Evolutionary conservation across 176 grass and related monocot species (phyloP).

Genomic region (Aegilops bicornis): DNA sequence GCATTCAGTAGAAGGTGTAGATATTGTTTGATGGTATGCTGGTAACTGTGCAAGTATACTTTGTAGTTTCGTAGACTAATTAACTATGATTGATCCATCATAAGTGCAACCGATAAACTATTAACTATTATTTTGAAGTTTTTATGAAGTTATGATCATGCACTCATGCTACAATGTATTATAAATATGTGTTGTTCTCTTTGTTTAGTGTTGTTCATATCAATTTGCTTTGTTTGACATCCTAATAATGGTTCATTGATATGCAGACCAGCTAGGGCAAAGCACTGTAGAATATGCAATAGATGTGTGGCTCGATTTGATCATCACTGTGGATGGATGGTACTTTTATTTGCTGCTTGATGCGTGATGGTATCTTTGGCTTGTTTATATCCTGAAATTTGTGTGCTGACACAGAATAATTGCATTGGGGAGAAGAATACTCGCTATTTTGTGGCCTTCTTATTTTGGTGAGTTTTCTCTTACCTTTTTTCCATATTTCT

Average conservation of each 20-base stretch:
- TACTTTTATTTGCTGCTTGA: constrained; percentile 39
- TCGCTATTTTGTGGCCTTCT: constrained; percentile 92
- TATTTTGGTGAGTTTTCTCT: constrained; percentile 76
- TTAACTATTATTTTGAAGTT: constrained; percentile 18
- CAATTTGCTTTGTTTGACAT: constrained; percentile 26
- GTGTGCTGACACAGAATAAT: constrained; percentile 76
- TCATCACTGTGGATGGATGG: constrained; percentile 99
- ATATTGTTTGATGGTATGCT: background rate
- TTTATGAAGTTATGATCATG: constrained; percentile 3
- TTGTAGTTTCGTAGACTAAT: background rate
- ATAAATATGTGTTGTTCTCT: background rate
- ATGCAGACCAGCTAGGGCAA: constrained; percentile 92
- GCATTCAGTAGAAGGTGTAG: background rate
- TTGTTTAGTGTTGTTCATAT: constrained; percentile 1
- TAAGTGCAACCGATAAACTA: background rate
- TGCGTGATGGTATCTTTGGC: constrained; percentile 2
- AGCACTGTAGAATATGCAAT: constrained; percentile 97
- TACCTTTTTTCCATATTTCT: constrained; percentile 13
- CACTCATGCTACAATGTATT: background rate
- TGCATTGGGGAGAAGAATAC: constrained; percentile 99
- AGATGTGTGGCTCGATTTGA: constrained; percentile 97
- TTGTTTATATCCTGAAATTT: constrained; percentile 39
- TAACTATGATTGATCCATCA: constrained; percentile 10
- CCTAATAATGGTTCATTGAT: constrained; percentile 33
- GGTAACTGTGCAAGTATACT: constrained; percentile 9